Base-by-base conservation (phyloP, 1,139 yeast species). In the Debaryomyces udenii region DNA sequence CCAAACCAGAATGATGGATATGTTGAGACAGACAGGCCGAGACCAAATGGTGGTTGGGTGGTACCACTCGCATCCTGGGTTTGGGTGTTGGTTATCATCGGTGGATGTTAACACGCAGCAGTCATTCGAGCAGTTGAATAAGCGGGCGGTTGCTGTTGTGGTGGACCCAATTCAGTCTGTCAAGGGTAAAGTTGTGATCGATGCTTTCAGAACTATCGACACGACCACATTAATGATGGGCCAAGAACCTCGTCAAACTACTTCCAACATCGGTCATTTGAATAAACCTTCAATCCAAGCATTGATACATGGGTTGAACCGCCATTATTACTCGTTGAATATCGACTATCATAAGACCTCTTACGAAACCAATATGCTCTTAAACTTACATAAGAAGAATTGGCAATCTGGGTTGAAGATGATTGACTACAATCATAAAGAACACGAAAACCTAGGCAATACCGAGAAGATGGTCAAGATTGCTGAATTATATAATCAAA, bases 1-100 rank as follows among this genome's bases (percentile, higher is more conserved):
- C 71, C 99, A 94, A 64, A 91, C 99, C 9, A 86, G 86, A 61
- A 94, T 94, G 99, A 94, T 94, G 99, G 99, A 94, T 59, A 93
- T 94, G 99, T 79, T 94, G 57, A 83, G 89, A 66, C 99, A 94
- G 64, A 94, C 99, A 1, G 99, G 99, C 17, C 80, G 98, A 65
- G 98, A 89, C 67, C 96, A 91, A 64, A 90, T 89, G 89, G 99
- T 94, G 51, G 98, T 91, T 37, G 98, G 98, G 31, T 91, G 98
- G 99, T 94, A 94, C 71, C 99, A 93, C 62, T 91, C 98, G 20
- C 99, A 93, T 68, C 99, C 99, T 2, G 99, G 99, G 15, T 93
- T 91, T 62, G 99, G 99, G n/a, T 93, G 99, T 71, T 93, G 99
- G 98, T 77, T 93, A 55, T 90, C 97, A 6, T 83, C 94, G 17